Conservation (phyloP, 1,139 yeast genomes). For the Magnusiomyces sp. region DNA sequence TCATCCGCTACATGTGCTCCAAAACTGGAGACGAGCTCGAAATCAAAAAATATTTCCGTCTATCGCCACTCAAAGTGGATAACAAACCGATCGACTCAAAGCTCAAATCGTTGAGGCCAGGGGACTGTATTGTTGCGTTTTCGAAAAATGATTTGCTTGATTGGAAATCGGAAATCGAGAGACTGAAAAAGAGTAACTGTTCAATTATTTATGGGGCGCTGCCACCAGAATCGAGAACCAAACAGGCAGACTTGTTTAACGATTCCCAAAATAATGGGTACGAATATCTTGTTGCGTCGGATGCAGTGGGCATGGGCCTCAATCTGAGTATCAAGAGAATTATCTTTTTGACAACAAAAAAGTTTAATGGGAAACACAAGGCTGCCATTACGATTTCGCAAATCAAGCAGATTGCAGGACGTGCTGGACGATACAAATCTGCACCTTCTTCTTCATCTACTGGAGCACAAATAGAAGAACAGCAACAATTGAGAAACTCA, state of each 20-base stretch:
- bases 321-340: constrained; percentile 76
- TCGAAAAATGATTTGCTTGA: constrained; percentile 43
- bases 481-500: constrained; percentile 47
- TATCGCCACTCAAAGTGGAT: constrained; percentile 62
- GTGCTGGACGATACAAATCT: constrained; percentile 75
- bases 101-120: constrained; percentile 39
- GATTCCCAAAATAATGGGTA: constrained; percentile 46
- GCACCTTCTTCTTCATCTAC: constrained; percentile 17
- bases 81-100: constrained; percentile 30
- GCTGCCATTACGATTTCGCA: constrained; percentile 43
- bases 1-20: constrained; percentile 49
- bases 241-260: constrained; percentile 75
- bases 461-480: constrained; percentile 12
- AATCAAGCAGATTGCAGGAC: constrained; percentile 87
- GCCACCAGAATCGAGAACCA: constrained; percentile 89
- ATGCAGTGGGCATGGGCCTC: constrained; percentile 97
- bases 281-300: constrained; percentile 84
- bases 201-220: constrained; percentile 92
- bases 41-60: constrained; percentile 59
- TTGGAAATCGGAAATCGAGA: constrained; percentile 21
- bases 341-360: constrained; percentile 57
- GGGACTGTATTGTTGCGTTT: constrained; percentile 88
- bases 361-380: constrained; percentile 56
- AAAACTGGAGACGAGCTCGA: constrained; percentile 74
- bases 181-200: constrained; percentile 43